Percentiles rank a stretch among this genome's conserved stretches.
phyloP scores from a whole-genome alignment of 768 basidiomycete species.

The Mycena vulgaris region DNA sequence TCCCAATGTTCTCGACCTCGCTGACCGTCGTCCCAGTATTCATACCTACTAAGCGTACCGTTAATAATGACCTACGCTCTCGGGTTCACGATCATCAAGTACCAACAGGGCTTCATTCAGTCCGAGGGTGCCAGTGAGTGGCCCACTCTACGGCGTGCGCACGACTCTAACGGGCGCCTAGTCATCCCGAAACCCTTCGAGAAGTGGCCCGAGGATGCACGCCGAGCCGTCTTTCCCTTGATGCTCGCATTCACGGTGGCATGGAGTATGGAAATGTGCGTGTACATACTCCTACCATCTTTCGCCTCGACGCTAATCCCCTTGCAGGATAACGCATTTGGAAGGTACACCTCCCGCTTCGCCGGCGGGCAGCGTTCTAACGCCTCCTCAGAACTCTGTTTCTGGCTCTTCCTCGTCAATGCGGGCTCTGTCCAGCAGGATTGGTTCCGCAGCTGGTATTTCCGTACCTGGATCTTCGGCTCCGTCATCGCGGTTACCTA shows the following conservation, averaged over 20 bases:
- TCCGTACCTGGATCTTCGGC: slow-evolving; percentile 81
- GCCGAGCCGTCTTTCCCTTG: slow-evolving; percentile 74
- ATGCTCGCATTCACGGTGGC: slow-evolving; percentile 73
- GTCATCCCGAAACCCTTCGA: slow-evolving; percentile 77
- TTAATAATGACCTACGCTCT: slow-evolving; percentile 69
- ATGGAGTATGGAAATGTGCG: slow-evolving; percentile 86
- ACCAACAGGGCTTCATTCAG: slow-evolving; percentile 72
- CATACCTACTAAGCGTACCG: slow-evolving; percentile 77
- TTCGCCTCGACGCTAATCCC: not conserved
- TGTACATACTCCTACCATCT: not conserved
- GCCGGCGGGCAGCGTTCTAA: slow-evolving; percentile 10
- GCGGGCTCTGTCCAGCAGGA: slow-evolving; percentile 72
- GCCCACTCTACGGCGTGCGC: not conserved
- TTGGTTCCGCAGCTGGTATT: slow-evolving; percentile 85
- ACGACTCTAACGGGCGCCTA: slow-evolving; percentile 44
- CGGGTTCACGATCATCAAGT: slow-evolving; percentile 83
- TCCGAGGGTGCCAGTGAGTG: slow-evolving; percentile 65
- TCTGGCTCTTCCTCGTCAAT: slow-evolving; percentile 89
- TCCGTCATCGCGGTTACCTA: slow-evolving; percentile 71
- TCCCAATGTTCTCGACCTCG: not conserved
- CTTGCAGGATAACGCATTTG: slow-evolving; percentile 78
- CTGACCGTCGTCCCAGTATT: slow-evolving; percentile 65
- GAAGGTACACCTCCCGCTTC: slow-evolving; percentile 66
- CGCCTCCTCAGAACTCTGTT: slow-evolving; percentile 76
- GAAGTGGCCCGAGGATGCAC: slow-evolving; percentile 66